Evolutionary conservation across 768 basidiomycete species (phyloP), one percentile per base, ranked within the genome.

Genomic region (Lactifluus echinatus): DNA sequence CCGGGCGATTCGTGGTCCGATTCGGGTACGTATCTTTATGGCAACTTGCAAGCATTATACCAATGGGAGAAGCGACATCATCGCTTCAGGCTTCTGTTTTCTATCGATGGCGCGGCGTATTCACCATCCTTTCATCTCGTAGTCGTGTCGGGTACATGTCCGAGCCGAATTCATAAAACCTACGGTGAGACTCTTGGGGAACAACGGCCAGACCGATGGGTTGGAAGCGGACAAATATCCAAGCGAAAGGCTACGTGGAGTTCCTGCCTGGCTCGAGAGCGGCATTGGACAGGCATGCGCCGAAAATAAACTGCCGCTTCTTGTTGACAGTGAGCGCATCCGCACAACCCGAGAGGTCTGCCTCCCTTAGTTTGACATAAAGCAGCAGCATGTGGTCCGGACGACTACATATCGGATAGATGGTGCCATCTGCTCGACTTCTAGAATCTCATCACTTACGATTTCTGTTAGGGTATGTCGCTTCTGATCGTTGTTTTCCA

Each of bases 401-500:
- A 87, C 61, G 84, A 96, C 64, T 93, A 92, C 77, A 83, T 57
- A 76, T 93, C 45, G 72, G 70, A 23, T 89, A 89, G 59, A 98
- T 99, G 94, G 86, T 93, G 68, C 76, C 76, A 57, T 84, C n/a
- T 79, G 56, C 82, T 99, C 23, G 89, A 92, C 66, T 93, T 97
- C 69, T 98, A 93, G 94, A 98, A 99, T 68, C 72, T 99, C 69
- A 99, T 99, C 96, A 84, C 87, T 1, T 91, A 92, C 63, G 89
- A 91, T 68, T 91, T 86, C 65, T 80, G 87, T 86, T 62, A 54
- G 78, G 70, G 21, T 55, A 44, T 34, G 17, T 26, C 39, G 26
- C 29, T 47, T 50, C 44, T 23, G 40, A 42, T 46, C 23, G 29
- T 14, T 54, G 21, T 37, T 53, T 60, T 26, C 59, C 43, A 56